Percentiles rank a stretch among this genome's conserved stretches.
phyloP scores from a whole-genome alignment of 306 rosid species.

The Vigna trinervia region DNA sequence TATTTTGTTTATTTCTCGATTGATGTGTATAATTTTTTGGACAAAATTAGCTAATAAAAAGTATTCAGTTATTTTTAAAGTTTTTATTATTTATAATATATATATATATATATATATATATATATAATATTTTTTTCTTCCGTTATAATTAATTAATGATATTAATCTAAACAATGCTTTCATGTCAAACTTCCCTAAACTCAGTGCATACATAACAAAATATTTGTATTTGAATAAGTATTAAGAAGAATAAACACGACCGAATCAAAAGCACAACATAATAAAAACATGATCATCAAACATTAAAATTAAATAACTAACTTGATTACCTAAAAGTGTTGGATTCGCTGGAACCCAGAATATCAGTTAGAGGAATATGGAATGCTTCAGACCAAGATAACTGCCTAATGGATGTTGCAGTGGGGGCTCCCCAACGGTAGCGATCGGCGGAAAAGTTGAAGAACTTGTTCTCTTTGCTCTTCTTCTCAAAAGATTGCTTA shows the following conservation, averaged over 20 bases:
- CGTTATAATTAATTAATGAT: background rate
- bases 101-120: too few relatives aligned
- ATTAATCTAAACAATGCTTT: background rate
- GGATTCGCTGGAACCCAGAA: background rate
- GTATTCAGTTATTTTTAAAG: too few relatives aligned
- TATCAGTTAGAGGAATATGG: background rate
- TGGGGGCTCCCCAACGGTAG: constrained; percentile 6
- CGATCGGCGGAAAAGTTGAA: background rate
- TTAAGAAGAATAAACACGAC: background rate
- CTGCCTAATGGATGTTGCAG: background rate
- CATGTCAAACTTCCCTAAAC: background rate
- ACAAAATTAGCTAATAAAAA: too few relatives aligned
- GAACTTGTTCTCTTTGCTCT: background rate
- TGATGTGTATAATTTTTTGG: too few relatives aligned
- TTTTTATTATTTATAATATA: too few relatives aligned
- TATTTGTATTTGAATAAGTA: background rate
- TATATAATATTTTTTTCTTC: too few relatives aligned
- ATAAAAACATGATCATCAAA: background rate
- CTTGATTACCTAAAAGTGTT: background rate
- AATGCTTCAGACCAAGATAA: constrained; percentile 5
- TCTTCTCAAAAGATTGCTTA: background rate
- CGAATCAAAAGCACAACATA: background rate
- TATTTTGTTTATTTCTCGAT: too few relatives aligned
- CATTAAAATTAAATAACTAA: background rate
- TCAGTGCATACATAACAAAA: background rate